Conservation (phyloP, 2,329 filamentous ascomycete genomes). For the Penicillium palitans region DNA sequence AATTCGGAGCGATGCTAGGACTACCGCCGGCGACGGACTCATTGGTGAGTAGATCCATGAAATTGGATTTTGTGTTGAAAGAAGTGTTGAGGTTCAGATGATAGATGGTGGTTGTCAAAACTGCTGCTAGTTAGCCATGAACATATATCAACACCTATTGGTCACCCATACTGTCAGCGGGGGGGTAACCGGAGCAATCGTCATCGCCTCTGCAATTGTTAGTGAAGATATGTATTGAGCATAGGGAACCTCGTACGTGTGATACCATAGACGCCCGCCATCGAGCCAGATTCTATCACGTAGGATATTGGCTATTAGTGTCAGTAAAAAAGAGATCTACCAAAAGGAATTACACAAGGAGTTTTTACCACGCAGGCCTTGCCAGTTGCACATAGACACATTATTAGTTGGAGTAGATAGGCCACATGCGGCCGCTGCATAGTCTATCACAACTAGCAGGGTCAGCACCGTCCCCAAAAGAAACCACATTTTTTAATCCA, state of each 20-base stretch:
- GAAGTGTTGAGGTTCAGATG: constrained; percentile 18
- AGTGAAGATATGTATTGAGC: background rate
- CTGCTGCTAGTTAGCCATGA: constrained; percentile 8
- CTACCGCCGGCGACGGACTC: constrained; percentile 35
- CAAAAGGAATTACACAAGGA: background rate
- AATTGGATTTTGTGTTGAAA: constrained; percentile 18
- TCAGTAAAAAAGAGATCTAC: background rate
- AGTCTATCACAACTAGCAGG: constrained; percentile 2
- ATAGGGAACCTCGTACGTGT: constrained; percentile 9
- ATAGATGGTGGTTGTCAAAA: constrained; percentile 14
- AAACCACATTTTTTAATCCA: constrained; percentile 4
- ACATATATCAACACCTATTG: background rate
- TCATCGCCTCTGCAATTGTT: constrained; percentile 15
- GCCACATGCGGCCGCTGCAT: constrained; percentile 6
- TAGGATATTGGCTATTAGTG: constrained; percentile 18
- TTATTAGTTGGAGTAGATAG: background rate
- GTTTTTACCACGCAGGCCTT: constrained; percentile 12
- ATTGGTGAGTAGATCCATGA: constrained; percentile 26
- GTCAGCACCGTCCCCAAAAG: background rate
- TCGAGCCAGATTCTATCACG: constrained; percentile 21
- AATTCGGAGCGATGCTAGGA: constrained; percentile 50
- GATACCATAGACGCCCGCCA: constrained; percentile 16
- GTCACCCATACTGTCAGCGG: background rate
- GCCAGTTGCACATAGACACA: constrained; percentile 20
- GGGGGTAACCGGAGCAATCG: background rate